These are phyloP conservation scores for Prunus padus DNA, from an alignment of 306 rosid species.

Conservation along the genomic window DNA sequence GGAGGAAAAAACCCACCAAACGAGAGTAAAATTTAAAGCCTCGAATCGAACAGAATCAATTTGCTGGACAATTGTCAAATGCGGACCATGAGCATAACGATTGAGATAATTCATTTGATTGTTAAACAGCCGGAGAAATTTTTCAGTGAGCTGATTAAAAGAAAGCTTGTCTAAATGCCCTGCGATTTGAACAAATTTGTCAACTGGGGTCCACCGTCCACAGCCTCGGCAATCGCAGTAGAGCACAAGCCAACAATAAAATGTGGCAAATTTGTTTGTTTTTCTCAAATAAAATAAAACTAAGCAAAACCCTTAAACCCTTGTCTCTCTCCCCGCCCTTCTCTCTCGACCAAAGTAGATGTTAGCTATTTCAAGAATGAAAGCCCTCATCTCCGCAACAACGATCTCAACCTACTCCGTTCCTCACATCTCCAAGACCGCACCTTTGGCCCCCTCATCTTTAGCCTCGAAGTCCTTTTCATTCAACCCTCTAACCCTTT, in stretches of 20 bases:
- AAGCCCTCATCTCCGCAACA: slow-evolving; percentile 49
- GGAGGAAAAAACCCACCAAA: too few species aligned
- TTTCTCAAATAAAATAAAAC: background rate
- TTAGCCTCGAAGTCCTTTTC: slow-evolving; percentile 25
- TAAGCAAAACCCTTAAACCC: slow-evolving; percentile 47
- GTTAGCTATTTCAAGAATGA: slow-evolving; percentile 49
- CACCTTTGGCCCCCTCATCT: slow-evolving; percentile 39
- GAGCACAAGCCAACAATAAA: background rate
- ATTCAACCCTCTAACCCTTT: slow-evolving; percentile 18
- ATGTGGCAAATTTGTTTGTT: background rate
- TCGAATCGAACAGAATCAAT: too few species aligned
- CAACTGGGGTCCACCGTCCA: too few species aligned
- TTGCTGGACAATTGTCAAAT: too few species aligned
- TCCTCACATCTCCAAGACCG: slow-evolving; percentile 35
- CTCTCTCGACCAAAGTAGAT: slow-evolving; percentile 15
- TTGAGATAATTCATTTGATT: too few species aligned
- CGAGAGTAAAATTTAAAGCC: too few species aligned
- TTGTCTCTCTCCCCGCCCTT: background rate
- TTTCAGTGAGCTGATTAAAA: too few species aligned
- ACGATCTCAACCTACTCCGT: slow-evolving; percentile 44
- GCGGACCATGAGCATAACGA: too few species aligned
- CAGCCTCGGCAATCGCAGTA: background rate
- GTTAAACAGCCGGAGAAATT: too few species aligned
- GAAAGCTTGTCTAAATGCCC: too few species aligned
- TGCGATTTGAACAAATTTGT: too few species aligned